Conservation (phyloP, 257 asterid genomes). For the Nicotiana sylvestris region DNA sequence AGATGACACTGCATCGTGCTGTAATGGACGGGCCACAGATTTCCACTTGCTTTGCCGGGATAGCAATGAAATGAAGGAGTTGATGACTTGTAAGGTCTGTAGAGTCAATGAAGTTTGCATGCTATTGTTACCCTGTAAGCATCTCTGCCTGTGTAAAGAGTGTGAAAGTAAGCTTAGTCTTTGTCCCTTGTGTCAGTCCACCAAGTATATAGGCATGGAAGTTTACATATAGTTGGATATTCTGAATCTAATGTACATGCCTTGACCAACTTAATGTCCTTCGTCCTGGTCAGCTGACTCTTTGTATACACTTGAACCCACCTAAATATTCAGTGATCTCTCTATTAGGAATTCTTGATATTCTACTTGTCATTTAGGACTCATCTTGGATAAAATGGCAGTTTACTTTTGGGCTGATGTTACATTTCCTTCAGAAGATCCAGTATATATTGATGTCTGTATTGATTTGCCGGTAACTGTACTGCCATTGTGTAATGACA, state of each 20-base stretch:
- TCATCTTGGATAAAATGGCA: not conserved
- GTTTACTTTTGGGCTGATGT: not conserved
- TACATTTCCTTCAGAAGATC: not conserved
- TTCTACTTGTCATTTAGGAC: not conserved
- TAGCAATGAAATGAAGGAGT: conserved; percentile 44
- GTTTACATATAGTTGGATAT: conserved; percentile 53
- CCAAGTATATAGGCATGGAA: conserved; percentile 82
- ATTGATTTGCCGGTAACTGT: not conserved
- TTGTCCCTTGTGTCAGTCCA: conserved; percentile 83
- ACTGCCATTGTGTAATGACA: not conserved
- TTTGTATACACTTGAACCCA: not conserved
- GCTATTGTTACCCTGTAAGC: conserved; percentile 95
- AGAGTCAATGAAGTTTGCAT: conserved; percentile 66
- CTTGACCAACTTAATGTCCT: conserved; percentile 11
- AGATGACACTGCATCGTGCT: conserved; percentile 84
- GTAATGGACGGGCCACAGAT: conserved; percentile 52
- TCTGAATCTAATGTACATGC: conserved; percentile 26
- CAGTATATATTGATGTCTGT: not conserved
- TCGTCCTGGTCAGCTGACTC: conserved; percentile 10
- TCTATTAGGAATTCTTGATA: not conserved
- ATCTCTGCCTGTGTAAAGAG: conserved; percentile 87
- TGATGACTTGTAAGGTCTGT: conserved; percentile 85
- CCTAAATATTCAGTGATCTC: not conserved
- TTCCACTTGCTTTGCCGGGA: conserved; percentile 44
- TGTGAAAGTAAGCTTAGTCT: conserved; percentile 70